Conservation (phyloP, 2,329 filamentous ascomycete species). For the Aspergillus sclerotialis region DNA sequence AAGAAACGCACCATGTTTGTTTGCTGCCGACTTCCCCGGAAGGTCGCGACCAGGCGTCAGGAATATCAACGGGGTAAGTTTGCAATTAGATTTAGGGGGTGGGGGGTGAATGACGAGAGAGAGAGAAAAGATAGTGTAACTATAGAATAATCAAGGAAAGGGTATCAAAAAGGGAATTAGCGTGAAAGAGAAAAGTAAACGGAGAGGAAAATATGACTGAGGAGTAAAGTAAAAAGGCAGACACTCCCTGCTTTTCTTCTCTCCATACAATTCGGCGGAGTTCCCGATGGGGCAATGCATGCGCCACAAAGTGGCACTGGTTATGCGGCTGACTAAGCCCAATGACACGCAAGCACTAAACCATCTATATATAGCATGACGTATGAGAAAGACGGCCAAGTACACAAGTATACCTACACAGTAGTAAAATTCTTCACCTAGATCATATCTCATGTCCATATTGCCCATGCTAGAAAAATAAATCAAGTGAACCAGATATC, state of each 20-base stretch:
- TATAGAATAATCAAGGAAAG: too few species aligned
- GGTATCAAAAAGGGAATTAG: neutral
- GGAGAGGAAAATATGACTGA: neutral
- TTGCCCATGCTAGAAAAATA: too few species aligned
- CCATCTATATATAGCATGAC: too few species aligned
- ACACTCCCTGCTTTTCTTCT: too few species aligned
- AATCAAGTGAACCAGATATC: too few species aligned
- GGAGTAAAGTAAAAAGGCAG: neutral
- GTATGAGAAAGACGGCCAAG: too few species aligned
- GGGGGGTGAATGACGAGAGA: too few species aligned
- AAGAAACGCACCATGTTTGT: constrained; percentile 27
- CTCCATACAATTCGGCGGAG: neutral
- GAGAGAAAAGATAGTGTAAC: too few species aligned
- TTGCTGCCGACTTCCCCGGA: constrained; percentile 18
- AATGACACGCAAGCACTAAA: neutral
- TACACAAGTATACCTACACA: too few species aligned
- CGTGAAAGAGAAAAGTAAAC: neutral
- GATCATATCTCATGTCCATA: too few species aligned
- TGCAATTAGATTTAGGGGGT: neutral
- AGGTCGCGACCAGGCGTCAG: constrained; percentile 24
- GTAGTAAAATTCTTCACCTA: too few species aligned
- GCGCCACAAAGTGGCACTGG: neutral
- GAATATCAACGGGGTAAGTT: constrained; percentile 8
- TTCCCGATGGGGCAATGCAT: neutral
- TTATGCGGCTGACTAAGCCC: neutral